These are phyloP conservation scores for Picea glauca DNA, from an alignment of 75 land plant genomes.

Conservation along the genomic window DNA sequence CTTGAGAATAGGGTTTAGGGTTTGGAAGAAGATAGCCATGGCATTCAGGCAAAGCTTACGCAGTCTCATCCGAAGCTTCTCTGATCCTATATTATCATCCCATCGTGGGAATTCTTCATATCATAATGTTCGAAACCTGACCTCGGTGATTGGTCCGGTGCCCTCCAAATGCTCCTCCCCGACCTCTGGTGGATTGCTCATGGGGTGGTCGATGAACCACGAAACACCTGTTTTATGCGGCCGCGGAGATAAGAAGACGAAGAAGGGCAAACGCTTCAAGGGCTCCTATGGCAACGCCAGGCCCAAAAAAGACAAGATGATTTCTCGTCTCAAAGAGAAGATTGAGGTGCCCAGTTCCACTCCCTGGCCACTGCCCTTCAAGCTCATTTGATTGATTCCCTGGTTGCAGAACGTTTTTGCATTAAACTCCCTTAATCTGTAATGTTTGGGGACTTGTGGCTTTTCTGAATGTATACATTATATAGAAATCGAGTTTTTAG, in stretches of 20 bases:
- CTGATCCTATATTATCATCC: too few species aligned
- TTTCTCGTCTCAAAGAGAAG: constrained; percentile 62
- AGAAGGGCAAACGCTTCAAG: constrained; percentile 88
- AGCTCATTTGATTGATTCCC: constrained; percentile 42
- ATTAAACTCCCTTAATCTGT: too few species aligned
- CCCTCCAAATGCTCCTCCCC: not conserved
- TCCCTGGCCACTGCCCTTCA: constrained; percentile 84
- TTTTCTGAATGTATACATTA: too few species aligned
- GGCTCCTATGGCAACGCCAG: constrained; percentile 79
- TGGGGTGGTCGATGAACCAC: not conserved
- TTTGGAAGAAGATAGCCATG: not conserved
- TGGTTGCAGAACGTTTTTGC: too few species aligned
- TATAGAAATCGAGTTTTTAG: too few species aligned
- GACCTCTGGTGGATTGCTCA: not conserved
- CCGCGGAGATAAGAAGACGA: constrained; percentile 94
- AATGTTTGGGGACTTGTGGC: too few species aligned
- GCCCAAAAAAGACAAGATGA: constrained; percentile 54
- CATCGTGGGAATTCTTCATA: too few species aligned
- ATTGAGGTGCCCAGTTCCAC: constrained; percentile 82
- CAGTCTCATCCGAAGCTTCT: not conserved
- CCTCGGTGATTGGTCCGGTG: not conserved
- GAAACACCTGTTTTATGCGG: constrained; percentile 57
- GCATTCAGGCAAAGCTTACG: not conserved
- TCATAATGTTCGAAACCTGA: constrained; percentile 13
- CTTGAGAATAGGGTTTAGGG: too few species aligned